These are phyloP conservation scores for Coccomyxa subellipsoidea DNA, from an alignment of 163 green algal species.

Conservation along the genomic window DNA sequence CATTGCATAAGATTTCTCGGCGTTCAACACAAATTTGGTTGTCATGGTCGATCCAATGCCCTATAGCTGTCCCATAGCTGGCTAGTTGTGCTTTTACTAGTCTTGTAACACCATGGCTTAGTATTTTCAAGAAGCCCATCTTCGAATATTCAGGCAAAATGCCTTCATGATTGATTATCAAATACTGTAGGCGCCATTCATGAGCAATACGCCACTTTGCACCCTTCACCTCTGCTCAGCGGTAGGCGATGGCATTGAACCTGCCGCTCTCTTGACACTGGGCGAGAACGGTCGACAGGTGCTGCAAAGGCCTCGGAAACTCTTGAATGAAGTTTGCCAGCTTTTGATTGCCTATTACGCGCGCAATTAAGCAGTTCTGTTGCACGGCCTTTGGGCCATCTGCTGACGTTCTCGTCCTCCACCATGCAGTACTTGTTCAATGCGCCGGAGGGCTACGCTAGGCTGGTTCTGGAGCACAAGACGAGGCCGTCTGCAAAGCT, in stretches of 20 bases:
- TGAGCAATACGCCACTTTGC: background rate
- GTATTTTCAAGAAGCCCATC: too few relatives aligned
- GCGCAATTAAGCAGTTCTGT: background rate
- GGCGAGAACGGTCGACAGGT: constrained; percentile 8
- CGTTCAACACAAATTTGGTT: too few relatives aligned
- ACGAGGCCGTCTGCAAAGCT: background rate
- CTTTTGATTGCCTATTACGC: too few relatives aligned
- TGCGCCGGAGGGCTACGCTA: constrained; percentile 69
- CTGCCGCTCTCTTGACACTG: constrained; percentile 44
- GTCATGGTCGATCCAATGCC: too few relatives aligned
- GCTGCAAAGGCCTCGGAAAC: background rate
- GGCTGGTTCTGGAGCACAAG: constrained; percentile 82
- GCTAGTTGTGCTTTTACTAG: background rate
- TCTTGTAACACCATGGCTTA: background rate
- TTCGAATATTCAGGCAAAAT: too few relatives aligned
- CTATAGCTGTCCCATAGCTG: background rate
- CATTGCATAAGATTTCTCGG: too few relatives aligned
- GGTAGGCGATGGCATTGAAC: constrained; percentile 48
- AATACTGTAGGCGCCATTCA: too few relatives aligned
- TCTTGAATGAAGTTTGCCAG: background rate
- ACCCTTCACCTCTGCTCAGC: constrained; percentile 29
- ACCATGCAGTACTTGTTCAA: constrained; percentile 77
- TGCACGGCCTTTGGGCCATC: background rate
- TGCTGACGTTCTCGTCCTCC: background rate
- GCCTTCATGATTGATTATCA: background rate